Evolutionary conservation across 495 filamentous ascomycete genomes (phyloP).

Genomic region (Poronia punctata): DNA sequence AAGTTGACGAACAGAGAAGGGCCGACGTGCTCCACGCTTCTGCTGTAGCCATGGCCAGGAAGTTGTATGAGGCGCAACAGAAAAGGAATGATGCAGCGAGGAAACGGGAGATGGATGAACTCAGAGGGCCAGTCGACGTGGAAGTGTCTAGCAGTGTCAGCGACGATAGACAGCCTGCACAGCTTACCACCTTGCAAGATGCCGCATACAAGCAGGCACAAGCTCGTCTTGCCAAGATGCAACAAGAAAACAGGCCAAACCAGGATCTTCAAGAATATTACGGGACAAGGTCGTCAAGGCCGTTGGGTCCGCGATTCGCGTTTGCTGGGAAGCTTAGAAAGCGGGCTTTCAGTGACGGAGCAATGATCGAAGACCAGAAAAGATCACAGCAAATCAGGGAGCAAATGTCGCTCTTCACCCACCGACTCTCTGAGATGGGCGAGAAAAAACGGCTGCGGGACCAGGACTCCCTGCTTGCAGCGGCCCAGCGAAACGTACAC

Average conservation of each 20-base stretch:
- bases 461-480: slow-evolving; percentile 64
- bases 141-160: slow-evolving; percentile 22
- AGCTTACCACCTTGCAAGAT: slow-evolving; percentile 65
- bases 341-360: slow-evolving; percentile 64
- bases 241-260: slow-evolving; percentile 56
- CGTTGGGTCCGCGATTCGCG: slow-evolving; percentile 37
- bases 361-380: slow-evolving; percentile 55
- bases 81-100: slow-evolving; percentile 43
- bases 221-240: slow-evolving; percentile 72
- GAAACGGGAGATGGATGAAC: slow-evolving; percentile 23
- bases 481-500: slow-evolving; percentile 78
- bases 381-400: slow-evolving; percentile 65
- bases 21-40: slow-evolving; percentile 69
- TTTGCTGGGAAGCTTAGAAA: slow-evolving; percentile 51
- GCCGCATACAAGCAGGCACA: slow-evolving; percentile 76
- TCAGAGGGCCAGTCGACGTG: slow-evolving; percentile 18
- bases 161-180: slow-evolving; percentile 24
- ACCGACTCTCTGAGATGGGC: slow-evolving; percentile 61
- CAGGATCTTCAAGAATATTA: slow-evolving; percentile 66
- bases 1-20: slow-evolving; percentile 65
- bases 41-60: slow-evolving; percentile 78
- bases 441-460: slow-evolving; percentile 67
- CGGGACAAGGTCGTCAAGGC: slow-evolving; percentile 38
- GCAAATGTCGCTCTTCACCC: slow-evolving; percentile 72
- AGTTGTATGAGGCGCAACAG: slow-evolving; percentile 68